These are phyloP conservation scores for Coprinopsis marcescibilis DNA, from an alignment of 768 basidiomycete species.

Conservation along the genomic window DNA sequence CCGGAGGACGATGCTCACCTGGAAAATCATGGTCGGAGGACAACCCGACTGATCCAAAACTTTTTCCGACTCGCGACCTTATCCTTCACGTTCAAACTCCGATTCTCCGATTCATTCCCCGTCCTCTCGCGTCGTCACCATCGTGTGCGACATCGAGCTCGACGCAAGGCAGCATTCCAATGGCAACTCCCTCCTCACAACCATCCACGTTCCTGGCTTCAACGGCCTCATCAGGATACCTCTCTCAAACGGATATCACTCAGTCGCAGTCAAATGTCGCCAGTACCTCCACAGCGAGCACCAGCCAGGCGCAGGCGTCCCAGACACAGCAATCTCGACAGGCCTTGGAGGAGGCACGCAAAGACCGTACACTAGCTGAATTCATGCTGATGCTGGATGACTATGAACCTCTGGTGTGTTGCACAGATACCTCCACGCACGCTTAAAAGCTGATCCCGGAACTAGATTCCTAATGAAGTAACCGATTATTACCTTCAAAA, in stretches of 20 bases:
- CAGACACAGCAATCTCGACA: constrained; percentile 50
- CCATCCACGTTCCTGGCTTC: constrained; percentile 20
- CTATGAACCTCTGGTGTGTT: constrained; percentile 84
- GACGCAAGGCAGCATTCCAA: constrained; percentile 10
- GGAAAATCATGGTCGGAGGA: background rate
- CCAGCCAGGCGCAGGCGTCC: constrained; percentile 26
- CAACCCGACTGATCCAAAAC: background rate
- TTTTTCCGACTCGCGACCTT: constrained; percentile 10
- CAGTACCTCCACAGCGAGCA: constrained; percentile 15
- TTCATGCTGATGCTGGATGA: constrained; percentile 96
- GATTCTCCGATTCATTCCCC: constrained; percentile 23
- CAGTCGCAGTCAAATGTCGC: constrained; percentile 21
- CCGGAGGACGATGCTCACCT: constrained; percentile 23
- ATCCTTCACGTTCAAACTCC: constrained; percentile 13
- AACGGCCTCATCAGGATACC: constrained; percentile 20
- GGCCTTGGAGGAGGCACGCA: constrained; percentile 74
- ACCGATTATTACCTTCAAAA: constrained; percentile 96
- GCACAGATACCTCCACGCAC: background rate
- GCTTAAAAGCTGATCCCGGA: constrained; percentile 1
- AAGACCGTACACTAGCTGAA: constrained; percentile 87
- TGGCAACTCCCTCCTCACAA: constrained; percentile 29
- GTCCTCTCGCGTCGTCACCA: constrained; percentile 15
- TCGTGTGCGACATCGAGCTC: constrained; percentile 12
- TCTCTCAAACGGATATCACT: constrained; percentile 21
- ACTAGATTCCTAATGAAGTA: constrained; percentile 93